Evolutionary conservation across 2,329 filamentous ascomycete genomes (phyloP).

Genomic region (Penicillium verrucosum): DNA sequence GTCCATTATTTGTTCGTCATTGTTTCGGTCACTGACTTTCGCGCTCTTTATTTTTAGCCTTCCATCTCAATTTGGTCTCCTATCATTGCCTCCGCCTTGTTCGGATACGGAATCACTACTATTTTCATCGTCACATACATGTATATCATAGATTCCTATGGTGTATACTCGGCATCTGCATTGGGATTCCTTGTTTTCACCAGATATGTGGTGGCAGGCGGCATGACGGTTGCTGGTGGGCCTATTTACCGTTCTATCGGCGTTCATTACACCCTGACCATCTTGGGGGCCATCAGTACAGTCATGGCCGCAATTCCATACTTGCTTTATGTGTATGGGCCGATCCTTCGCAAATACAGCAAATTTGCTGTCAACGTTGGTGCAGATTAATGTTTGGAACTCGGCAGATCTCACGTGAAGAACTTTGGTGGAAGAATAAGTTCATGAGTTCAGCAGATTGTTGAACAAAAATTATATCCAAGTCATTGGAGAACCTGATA

Average conservation of each 20-base stretch:
- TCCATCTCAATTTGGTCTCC: slow-evolving; percentile 51
- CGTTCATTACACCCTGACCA: slow-evolving; percentile 40
- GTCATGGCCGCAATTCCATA: slow-evolving; percentile 43
- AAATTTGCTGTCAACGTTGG: not conserved
- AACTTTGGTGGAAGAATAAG: no score
- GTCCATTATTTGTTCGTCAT: not conserved
- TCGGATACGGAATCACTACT: slow-evolving; percentile 50
- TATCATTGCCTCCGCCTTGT: slow-evolving; percentile 48
- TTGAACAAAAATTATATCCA: accelerated
- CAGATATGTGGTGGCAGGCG: slow-evolving; percentile 40
- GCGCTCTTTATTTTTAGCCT: not conserved
- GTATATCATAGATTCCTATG: slow-evolving; percentile 58
- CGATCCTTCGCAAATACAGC: slow-evolving; percentile 4
- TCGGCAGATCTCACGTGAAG: not conserved
- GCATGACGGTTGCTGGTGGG: slow-evolving; percentile 29
- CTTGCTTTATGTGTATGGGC: slow-evolving; percentile 13
- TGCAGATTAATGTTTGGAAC: not conserved
- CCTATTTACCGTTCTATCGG: slow-evolving; percentile 41
- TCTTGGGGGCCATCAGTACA: slow-evolving; percentile 36
- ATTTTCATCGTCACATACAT: slow-evolving; percentile 52
- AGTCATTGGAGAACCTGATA: not conserved
- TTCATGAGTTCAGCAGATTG: not conserved
- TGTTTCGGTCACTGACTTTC: not conserved
- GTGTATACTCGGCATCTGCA: slow-evolving; percentile 49
- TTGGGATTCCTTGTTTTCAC: slow-evolving; percentile 42